Evolutionary conservation across 2,329 filamentous ascomycete genomes (phyloP), one percentile per base, ranked within the genome.

Genomic region (Claviceps sp.): DNA sequence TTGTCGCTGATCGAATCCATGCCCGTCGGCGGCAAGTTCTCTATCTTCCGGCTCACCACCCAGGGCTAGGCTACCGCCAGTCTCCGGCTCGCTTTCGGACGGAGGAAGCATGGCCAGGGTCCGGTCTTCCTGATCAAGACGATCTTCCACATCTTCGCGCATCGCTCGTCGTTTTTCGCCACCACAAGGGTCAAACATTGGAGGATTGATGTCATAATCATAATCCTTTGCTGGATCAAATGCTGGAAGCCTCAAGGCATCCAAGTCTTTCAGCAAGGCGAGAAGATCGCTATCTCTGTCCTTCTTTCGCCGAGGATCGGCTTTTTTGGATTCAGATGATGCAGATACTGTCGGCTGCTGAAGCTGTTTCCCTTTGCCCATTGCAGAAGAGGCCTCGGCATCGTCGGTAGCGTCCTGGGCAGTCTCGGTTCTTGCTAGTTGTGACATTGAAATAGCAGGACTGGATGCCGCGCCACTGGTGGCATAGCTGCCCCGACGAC

Each of bases 11-110:
- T 77, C 75, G 42, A 77, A 77, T 46, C 66, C 63, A 58, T 76
- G 71, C 40, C 68, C 68, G 48, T 79, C 77, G 17, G 73, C 71
- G 17, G 67, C 62, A 45, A 69, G 68, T 22, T 88, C 83, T 55
- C 79, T 76, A 58, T 95, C 88, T 64, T 97, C 91, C 0, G 91
- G 91, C 64, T 97, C 91, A 44, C 91, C 91, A 52, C 91, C 91
- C 17, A 97, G 76, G 53, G 94, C 90, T 53, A 93, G 74, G 64
- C 91, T 97, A 14, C 81, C 80, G 45, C 86, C 87, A 58, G 86
- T 86, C 66, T 93, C 89, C 1, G 82, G 80, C 52, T 85, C 84
- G 52, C 87, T 88, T 56, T 95, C 89, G 0, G 75, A 75, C 4
- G 34, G 42, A 4, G 69, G 64, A 46, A 75, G 74, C 5, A 64